Percentiles rank a stretch among this genome's conserved stretches.
Conservation (phyloP, 768 basidiomycete species). For the Hemileccinum rubropunctum region DNA sequence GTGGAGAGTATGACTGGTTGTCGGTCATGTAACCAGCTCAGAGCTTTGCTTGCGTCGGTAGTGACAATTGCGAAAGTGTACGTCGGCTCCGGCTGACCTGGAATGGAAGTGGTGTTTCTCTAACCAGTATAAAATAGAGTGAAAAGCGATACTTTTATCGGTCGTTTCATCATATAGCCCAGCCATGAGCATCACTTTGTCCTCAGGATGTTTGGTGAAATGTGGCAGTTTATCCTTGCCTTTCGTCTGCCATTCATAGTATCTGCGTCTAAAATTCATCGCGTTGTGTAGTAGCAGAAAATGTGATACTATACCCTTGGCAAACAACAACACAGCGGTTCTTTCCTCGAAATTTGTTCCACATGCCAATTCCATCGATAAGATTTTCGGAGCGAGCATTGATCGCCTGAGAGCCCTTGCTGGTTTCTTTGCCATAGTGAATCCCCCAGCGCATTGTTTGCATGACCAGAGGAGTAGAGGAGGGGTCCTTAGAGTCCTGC, state of each 20-base stretch:
- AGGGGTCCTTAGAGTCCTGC: constrained; percentile 1
- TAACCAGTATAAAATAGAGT: not conserved
- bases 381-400: constrained; percentile 89
- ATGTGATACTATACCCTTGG: constrained; percentile 54
- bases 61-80: constrained; percentile 93
- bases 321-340: constrained; percentile 85
- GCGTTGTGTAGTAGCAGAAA: not conserved
- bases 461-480: constrained; percentile 44
- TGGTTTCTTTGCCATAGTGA: constrained; percentile 58
- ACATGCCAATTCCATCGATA: constrained; percentile 73
- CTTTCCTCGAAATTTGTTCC: constrained; percentile 76
- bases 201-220: constrained; percentile 69
- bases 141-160: constrained; percentile 51
- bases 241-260: constrained; percentile 93
- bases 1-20: constrained; percentile 78
- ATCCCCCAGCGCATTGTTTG: constrained; percentile 93
- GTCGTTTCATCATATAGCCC: constrained; percentile 78
- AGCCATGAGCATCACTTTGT: constrained; percentile 75
- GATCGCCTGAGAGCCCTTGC: constrained; percentile 70
- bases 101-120: not conserved
- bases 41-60: constrained; percentile 63
- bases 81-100: constrained; percentile 54
- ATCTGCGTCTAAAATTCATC: constrained; percentile 41
- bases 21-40: constrained; percentile 89
- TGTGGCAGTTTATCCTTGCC: constrained; percentile 79